Evolutionary conservation across 2,329 filamentous ascomycete genomes (phyloP).

Genomic region (Sporothrix schenckii): DNA sequence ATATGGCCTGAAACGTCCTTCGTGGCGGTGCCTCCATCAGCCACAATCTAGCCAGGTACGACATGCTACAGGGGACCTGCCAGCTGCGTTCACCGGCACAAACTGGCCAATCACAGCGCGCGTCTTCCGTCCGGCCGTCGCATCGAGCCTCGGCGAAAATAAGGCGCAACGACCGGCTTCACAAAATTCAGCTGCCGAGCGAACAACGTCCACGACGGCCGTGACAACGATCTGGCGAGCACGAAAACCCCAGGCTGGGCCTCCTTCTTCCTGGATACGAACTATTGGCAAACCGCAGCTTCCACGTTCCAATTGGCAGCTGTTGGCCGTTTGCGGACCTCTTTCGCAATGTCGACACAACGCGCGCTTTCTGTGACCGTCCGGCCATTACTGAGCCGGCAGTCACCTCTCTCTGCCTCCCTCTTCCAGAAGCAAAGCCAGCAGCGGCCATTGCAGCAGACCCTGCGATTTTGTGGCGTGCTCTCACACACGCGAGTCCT

Average conservation of each 20-base stretch:
- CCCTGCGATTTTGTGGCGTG: background rate
- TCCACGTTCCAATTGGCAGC: background rate
- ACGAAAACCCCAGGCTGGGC: too few relatives aligned
- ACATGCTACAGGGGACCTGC: background rate
- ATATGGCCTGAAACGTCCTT: constrained; percentile 7
- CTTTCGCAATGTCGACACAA: constrained; percentile 6
- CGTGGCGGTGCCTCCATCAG: constrained; percentile 19
- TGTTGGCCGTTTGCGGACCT: background rate
- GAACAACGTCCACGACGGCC: background rate
- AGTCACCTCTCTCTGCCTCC: background rate
- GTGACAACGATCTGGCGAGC: background rate
- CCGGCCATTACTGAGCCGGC: constrained; percentile 11
- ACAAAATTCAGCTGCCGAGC: background rate
- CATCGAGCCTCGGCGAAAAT: constrained; percentile 24
- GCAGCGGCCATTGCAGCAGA: constrained; percentile 22
- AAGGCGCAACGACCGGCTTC: background rate
- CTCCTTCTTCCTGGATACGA: background rate
- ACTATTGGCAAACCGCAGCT: background rate
- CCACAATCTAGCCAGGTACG: constrained; percentile 13
- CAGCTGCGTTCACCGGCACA: background rate
- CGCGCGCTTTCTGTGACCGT: constrained; percentile 3
- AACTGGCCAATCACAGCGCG: constrained; percentile 5
- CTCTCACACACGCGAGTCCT: background rate
- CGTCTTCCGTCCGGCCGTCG: background rate
- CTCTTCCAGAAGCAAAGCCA: background rate